A percentile compares a stretch with the other conserved stretches of the same genome.
These are phyloP conservation scores for Austroboletus novae-zelandiae DNA, from an alignment of 1,284 basidiomycete species.

Conservation along the genomic window DNA sequence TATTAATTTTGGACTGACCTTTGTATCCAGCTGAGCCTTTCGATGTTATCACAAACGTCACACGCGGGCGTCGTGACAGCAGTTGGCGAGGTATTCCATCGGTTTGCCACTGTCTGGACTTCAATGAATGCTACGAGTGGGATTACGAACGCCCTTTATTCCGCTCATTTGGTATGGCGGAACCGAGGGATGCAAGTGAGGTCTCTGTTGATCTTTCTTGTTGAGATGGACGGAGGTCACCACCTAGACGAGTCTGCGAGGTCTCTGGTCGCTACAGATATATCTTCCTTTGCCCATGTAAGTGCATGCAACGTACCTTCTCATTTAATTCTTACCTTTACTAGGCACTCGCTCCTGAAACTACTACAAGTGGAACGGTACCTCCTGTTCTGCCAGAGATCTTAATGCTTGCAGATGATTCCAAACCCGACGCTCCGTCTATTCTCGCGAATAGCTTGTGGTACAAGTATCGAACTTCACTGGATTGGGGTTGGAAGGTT, in stretches of 20 bases:
- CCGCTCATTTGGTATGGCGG: slow-evolving; percentile 62
- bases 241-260: slow-evolving; percentile 54
- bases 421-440: slow-evolving; percentile 56
- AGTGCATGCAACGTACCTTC: slow-evolving; percentile 18
- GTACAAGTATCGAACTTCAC: slow-evolving; percentile 72
- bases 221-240: slow-evolving; percentile 59
- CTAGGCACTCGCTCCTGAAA: slow-evolving; percentile 46
- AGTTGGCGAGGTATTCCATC: slow-evolving; percentile 63
- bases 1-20: slow-evolving; percentile 1
- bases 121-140: slow-evolving; percentile 64
- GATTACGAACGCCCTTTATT: slow-evolving; percentile 59
- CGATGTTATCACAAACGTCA: slow-evolving; percentile 49
- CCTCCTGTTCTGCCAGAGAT: slow-evolving; percentile 68
- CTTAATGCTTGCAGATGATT: slow-evolving; percentile 56
- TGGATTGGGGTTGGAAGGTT: slow-evolving; percentile 73
- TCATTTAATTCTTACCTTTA: background rate
- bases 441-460: slow-evolving; percentile 72
- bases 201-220: slow-evolving; percentile 54
- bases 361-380: slow-evolving; percentile 46
- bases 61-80: slow-evolving; percentile 53
- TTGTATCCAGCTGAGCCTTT: slow-evolving; percentile 53
- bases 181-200: slow-evolving; percentile 61
- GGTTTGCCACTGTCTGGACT: slow-evolving; percentile 69
- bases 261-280: slow-evolving; percentile 57
- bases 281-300: slow-evolving; percentile 58